Evolutionary conservation across 768 basidiomycete genomes (phyloP).

Genomic region (Leccinellum albellum): DNA sequence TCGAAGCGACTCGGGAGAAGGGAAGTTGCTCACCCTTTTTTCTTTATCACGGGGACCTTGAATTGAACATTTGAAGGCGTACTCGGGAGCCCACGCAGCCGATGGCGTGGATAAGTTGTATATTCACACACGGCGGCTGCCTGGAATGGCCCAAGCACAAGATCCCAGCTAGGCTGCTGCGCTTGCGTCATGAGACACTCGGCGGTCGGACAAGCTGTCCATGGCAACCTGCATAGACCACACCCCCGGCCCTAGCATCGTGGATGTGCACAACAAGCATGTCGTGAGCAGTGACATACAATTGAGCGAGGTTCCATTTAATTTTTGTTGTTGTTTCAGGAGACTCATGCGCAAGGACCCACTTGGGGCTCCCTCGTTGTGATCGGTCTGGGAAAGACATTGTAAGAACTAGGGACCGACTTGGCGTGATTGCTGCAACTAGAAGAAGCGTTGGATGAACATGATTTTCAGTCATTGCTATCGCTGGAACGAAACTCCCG

Average conservation of each 20-base stretch:
- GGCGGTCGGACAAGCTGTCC: background rate
- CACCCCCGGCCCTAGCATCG: background rate
- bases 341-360: background rate
- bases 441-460: background rate
- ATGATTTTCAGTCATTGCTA: background rate
- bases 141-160: background rate
- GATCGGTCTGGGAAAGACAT: conserved; percentile 1
- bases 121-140: background rate
- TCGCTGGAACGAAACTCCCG: background rate
- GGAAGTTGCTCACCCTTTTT: background rate
- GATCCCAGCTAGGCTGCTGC: background rate
- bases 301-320: background rate
- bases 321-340: background rate
- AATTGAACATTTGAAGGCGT: background rate
- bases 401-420: background rate
- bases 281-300: background rate
- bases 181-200: background rate
- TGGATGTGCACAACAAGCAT: background rate
- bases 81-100: background rate
- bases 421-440: conserved; percentile 8
- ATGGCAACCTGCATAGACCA: background rate
- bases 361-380: background rate
- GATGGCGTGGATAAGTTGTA: background rate
- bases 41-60: background rate
- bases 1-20: background rate